These are phyloP conservation scores for Allantophomopsis lycopodina DNA, from an alignment of 2,329 filamentous ascomycete genomes.

Conservation along the genomic window DNA sequence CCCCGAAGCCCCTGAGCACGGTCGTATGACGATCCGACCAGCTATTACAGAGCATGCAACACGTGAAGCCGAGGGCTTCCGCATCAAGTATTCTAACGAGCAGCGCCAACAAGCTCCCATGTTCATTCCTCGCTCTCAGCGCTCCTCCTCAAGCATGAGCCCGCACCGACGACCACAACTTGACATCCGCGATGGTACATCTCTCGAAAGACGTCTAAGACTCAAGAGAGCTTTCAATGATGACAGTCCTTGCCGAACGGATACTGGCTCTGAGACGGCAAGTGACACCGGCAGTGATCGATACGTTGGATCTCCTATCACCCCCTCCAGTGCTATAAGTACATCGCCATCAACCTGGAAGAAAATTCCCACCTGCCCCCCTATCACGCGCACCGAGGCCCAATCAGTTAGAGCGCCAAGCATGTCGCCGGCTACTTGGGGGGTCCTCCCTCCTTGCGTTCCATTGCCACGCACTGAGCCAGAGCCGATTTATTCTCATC, in stretches of 20 bases:
- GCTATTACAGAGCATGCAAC: slow-evolving; percentile 38
- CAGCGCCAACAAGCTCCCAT: slow-evolving; percentile 3
- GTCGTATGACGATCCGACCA: slow-evolving; percentile 51
- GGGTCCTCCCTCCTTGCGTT: not conserved
- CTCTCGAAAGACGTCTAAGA: slow-evolving; percentile 11
- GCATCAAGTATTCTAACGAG: slow-evolving; percentile 14
- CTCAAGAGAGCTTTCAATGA: slow-evolving; percentile 20
- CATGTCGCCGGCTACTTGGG: slow-evolving; percentile 2
- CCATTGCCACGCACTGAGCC: too few relatives aligned
- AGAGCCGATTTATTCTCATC: not conserved
- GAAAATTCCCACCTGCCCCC: slow-evolving; percentile 16
- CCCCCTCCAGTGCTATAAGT: slow-evolving; percentile 6
- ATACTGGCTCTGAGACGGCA: slow-evolving; percentile 23
- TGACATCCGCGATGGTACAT: slow-evolving; percentile 6
- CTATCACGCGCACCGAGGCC: slow-evolving; percentile 5
- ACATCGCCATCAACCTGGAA: slow-evolving; percentile 10
- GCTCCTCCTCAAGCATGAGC: not conserved
- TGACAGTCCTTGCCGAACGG: slow-evolving; percentile 24
- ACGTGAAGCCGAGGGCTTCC: slow-evolving; percentile 30
- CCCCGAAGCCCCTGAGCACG: slow-evolving; percentile 48
- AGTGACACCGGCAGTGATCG: slow-evolving; percentile 12
- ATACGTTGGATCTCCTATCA: slow-evolving; percentile 13
- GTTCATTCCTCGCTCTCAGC: not conserved
- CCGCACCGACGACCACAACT: slow-evolving; percentile 10
- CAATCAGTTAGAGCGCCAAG: slow-evolving; percentile 10